Conservation (phyloP, 164 flowering plant species). For the Tetracentron sinense region DNA sequence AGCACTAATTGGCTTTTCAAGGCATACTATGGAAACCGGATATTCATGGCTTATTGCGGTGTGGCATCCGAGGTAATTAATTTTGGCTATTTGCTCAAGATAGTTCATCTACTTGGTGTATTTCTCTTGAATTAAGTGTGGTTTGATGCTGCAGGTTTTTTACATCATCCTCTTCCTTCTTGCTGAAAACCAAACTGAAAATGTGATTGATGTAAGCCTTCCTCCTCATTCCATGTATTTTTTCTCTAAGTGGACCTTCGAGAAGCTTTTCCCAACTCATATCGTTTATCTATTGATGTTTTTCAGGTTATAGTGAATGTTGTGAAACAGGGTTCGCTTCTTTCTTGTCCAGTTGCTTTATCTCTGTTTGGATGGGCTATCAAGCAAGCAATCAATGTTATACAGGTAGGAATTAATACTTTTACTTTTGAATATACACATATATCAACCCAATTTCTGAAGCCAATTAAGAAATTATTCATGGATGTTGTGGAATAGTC, state of each 20-base stretch:
- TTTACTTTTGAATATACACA: not conserved
- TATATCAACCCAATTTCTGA: not conserved
- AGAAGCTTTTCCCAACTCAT: not conserved
- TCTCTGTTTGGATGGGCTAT: slow-evolving; percentile 69
- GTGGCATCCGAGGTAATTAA: slow-evolving; percentile 81
- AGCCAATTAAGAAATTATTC: not conserved
- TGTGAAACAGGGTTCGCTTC: slow-evolving; percentile 22
- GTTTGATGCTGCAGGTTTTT: slow-evolving; percentile 58
- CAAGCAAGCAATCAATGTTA: slow-evolving; percentile 73
- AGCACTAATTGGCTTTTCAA: slow-evolving; percentile 86
- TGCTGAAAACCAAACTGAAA: slow-evolving; percentile 45
- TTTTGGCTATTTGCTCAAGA: not conserved
- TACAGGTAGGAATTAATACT: slow-evolving; percentile 48
- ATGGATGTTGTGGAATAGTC: too few species aligned
- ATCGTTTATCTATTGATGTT: slow-evolving; percentile 13
- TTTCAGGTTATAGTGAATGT: slow-evolving; percentile 37
- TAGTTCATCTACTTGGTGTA: not conserved
- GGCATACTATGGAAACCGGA: slow-evolving; percentile 76
- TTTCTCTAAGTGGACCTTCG: not conserved
- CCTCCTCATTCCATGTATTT: not conserved
- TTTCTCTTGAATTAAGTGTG: slow-evolving; percentile 2
- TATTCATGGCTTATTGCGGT: slow-evolving; percentile 90
- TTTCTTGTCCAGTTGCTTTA: slow-evolving; percentile 30
- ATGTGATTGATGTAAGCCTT: slow-evolving; percentile 52
- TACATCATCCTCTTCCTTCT: slow-evolving; percentile 73